Evolutionary conservation across 148 eudicot species (phyloP), one percentile per base, ranked within the genome.

Genomic region (Chenopodium quinoa): DNA sequence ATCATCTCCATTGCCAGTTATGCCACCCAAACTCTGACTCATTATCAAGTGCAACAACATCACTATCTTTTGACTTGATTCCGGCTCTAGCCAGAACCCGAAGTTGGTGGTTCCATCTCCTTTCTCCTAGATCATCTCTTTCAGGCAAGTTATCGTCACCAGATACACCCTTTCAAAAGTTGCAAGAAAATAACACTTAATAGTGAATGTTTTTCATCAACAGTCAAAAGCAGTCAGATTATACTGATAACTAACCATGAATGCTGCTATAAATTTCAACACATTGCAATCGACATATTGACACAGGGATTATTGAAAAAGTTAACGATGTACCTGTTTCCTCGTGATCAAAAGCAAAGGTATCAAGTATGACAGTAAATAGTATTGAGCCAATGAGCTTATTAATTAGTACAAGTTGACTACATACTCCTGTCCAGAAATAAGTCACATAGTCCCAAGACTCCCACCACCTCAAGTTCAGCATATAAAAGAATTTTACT

Each of bases 61-160:
- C 85, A 31, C 82, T 83, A 74, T 71, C 83, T n/a, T 37, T 78
- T 11, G 91, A 82, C 34, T 82, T 76, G 62, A 92, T 81, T 86
- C 97, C 94, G 75, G 93, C 97, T 71, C 87, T 76, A 29, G 91
- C 81, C 81, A 94, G 85, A 82, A 90, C 94, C 58, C 90, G 93
- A 37, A 88, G 86, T 83, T 94, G 97, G 50, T 89, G 93, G 83
- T 92, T 94, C 88, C 92, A 89, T 82, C 98, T 86, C 82, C 97
- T 89, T 84, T 91, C 94, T 77, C 98, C 98, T 79, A 94, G 86
- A 82, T 91, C 92, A 80, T 92, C 98, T 76, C 98, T 89, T 84
- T 88, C 86, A 1, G 98, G 98, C 75, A 92, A 78, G 89, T 92
- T 97, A 81, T 91, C 94, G 81, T 94, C 98, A 83, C 98, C 98